Base-by-base conservation (phyloP, 2,329 filamentous ascomycete species). In the Venturia oleaginea region DNA sequence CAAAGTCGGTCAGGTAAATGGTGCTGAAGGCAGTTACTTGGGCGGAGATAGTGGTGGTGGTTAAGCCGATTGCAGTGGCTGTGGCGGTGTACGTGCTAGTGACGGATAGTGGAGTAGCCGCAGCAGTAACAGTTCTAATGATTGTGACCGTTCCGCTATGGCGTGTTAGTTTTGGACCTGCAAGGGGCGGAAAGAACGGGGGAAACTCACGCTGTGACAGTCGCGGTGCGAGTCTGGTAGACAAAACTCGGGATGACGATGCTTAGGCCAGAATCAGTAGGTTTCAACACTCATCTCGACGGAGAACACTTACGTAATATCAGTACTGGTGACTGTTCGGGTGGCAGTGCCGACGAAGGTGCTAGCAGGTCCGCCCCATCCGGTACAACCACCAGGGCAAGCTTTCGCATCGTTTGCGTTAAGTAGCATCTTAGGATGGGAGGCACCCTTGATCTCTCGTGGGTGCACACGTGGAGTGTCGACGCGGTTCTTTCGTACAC, bases 401-500 rank as follows among this genome's bases (percentile, higher is more conserved):
- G 30, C 51, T n/a, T 11, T 34, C 27, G 6, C 27, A 34, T 57
- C 30, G 30, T 32, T 19, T 7, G 6, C 51, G 17, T 34, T 15
- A 5, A 57, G 30, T 30, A 57, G 8, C 51, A 57, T 57, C 51
- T n/a, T 57, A 34, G 51, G 51, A 7, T 32, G 27, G 19, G 51
- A 19, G 15, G 19, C 30, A 57, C 30, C 51, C 30, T 8, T 57
- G 15, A 57, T 32, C 4, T 57, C 51, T 5, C 51, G 27, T 8
- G 51, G 30, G 19, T 57, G 51, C 15, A 34, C 51, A 2, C 51
- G 27, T 57, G 51, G 51, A 34, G 15, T 13, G 11, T 32, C 19
- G 17, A 57, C 51, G 19, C 30, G 51, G 17, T 17, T 34, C 51
- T 57, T 57, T 34, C 30, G 27, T 57, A 22, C 69, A 69, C 19